A percentile compares a stretch with the other conserved stretches of the same genome.
Evolutionary conservation across 352 stramenopile species (phyloP).

Genomic region (Aphanomyces stellatus): DNA sequence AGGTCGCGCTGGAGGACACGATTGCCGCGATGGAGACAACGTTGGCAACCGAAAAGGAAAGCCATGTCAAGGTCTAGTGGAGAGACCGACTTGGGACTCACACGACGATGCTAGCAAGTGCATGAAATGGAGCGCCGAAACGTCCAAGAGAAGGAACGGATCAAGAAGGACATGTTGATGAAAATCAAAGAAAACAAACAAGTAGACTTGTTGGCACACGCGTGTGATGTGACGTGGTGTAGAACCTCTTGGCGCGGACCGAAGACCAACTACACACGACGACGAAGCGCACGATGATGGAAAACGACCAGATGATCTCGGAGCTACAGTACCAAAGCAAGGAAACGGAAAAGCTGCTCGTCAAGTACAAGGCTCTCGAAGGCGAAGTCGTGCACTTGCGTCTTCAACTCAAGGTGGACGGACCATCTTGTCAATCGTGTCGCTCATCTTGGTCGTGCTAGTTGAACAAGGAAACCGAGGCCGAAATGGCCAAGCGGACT

Average conservation of each 20-base stretch:
- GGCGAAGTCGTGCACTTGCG: constrained; percentile 35
- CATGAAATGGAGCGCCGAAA: constrained; percentile 45
- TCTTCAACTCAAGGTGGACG: constrained; percentile 33
- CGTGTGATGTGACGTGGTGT: constrained; percentile 12
- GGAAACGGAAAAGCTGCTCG: constrained; percentile 62
- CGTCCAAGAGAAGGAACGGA: constrained; percentile 50
- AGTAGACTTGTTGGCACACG: constrained; percentile 12
- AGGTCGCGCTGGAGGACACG: constrained; percentile 34
- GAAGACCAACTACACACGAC: constrained; percentile 59
- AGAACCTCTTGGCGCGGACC: constrained; percentile 42
- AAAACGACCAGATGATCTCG: constrained; percentile 69
- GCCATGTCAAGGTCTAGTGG: neutral
- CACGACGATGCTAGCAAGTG: constrained; percentile 23
- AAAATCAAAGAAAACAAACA: constrained; percentile 31
- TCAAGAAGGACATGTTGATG: constrained; percentile 66
- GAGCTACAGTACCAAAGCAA: constrained; percentile 50
- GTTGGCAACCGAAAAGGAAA: constrained; percentile 20
- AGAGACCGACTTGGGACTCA: constrained; percentile 26
- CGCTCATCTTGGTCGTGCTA: neutral
- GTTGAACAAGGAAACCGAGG: constrained; percentile 32
- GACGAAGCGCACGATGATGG: constrained; percentile 70
- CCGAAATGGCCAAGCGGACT: constrained; percentile 50
- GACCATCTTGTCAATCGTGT: neutral
- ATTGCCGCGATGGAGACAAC: constrained; percentile 32
- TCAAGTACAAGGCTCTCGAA: constrained; percentile 34